Percentiles rank a stretch among this genome's conserved stretches.
phyloP scores from a whole-genome alignment of 495 filamentous ascomycete genomes.

The Penicillium soppii region DNA sequence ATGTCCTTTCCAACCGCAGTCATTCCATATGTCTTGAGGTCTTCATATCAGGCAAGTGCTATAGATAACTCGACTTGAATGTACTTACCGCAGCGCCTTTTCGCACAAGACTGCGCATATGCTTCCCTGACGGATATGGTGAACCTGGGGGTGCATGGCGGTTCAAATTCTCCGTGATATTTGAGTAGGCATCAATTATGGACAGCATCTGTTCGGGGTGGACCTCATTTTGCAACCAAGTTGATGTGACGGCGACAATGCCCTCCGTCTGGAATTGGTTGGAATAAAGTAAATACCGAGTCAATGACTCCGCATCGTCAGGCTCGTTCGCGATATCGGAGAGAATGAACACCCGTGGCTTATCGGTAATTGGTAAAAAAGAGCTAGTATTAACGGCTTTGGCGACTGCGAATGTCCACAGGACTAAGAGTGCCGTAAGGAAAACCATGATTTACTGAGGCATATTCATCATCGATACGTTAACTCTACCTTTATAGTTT shows the following conservation, averaged over 20 bases:
- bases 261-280: constrained; percentile 40
- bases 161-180: constrained; percentile 33
- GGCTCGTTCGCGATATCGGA: constrained; percentile 42
- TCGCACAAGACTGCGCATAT: constrained; percentile 25
- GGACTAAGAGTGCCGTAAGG: constrained; percentile 1
- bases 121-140: constrained; percentile 29
- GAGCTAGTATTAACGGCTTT: constrained; percentile 4
- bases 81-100: constrained; percentile 23
- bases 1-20: constrained; percentile 25
- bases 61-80: background rate
- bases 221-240: constrained; percentile 28
- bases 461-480: background rate
- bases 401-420: constrained; percentile 9
- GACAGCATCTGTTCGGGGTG: constrained; percentile 31
- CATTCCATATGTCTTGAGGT: constrained; percentile 32
- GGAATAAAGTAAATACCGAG: constrained; percentile 34
- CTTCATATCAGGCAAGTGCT: background rate
- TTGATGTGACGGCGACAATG: constrained; percentile 34
- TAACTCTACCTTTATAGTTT: too few relatives aligned
- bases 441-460: background rate
- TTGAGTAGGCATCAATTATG: constrained; percentile 33
- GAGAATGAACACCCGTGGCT: constrained; percentile 36
- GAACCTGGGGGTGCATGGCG: constrained; percentile 30
- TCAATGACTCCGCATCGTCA: constrained; percentile 36
- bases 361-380: constrained; percentile 6